phyloP scores from a whole-genome alignment of 2,329 filamentous ascomycete species.

The Xylariaceae sp. region DNA sequence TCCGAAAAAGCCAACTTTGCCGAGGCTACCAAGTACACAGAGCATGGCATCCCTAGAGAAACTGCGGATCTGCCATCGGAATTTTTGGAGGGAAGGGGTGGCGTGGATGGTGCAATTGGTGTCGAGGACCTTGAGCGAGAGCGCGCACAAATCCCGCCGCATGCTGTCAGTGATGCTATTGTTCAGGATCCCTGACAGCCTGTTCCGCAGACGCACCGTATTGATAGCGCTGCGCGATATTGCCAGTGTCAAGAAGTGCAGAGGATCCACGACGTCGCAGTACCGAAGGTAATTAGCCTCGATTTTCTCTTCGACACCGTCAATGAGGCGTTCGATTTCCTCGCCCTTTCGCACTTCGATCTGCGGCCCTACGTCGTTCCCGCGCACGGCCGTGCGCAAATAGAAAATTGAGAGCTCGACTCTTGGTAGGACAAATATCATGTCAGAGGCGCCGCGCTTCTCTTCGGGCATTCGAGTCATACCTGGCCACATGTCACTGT shows the following conservation, averaged over 20 bases:
- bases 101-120: neutral
- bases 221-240: neutral
- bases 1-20: neutral
- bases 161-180: neutral
- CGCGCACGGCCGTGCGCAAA: neutral
- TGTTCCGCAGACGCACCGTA: neutral
- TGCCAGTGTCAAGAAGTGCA: constrained; percentile 7
- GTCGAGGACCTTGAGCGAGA: neutral
- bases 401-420: constrained; percentile 4
- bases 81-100: neutral
- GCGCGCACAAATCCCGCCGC: neutral
- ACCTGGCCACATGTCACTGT: constrained; percentile 45
- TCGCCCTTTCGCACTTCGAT: too few species aligned
- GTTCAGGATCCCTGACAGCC: neutral
- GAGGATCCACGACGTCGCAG: constrained; percentile 45
- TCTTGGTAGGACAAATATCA: constrained; percentile 39
- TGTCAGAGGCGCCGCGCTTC: constrained; percentile 42
- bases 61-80: neutral
- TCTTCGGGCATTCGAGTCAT: constrained; percentile 42
- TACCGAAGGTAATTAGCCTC: constrained; percentile 51
- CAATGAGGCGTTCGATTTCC: too few species aligned
- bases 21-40: neutral
- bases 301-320: constrained; percentile 48
- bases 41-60: neutral
- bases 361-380: constrained; percentile 25